Evolutionary conservation across 805 yeast species (phyloP).

Genomic region (Priceomyces carsonii): DNA sequence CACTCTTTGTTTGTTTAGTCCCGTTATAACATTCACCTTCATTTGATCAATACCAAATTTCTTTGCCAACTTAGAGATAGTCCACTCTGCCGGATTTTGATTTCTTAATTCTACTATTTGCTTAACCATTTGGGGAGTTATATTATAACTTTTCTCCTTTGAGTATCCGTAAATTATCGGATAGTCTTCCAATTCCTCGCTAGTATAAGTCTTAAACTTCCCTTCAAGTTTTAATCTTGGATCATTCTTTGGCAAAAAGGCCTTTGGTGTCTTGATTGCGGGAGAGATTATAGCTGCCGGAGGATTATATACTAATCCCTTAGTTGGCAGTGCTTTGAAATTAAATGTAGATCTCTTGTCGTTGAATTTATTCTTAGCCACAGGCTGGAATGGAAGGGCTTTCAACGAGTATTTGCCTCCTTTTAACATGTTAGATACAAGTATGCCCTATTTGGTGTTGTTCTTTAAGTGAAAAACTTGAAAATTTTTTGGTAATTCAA

Average conservation of each 20-base stretch:
- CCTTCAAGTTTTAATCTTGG: slow-evolving; percentile 47
- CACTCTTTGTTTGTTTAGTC: slow-evolving; percentile 38
- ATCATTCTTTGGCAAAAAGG: slow-evolving; percentile 64
- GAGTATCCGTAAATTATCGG: slow-evolving; percentile 42
- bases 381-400: slow-evolving; percentile 33
- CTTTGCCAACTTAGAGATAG: slow-evolving; percentile 60
- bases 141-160: slow-evolving; percentile 48
- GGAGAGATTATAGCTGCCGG: slow-evolving; percentile 49
- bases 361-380: slow-evolving; percentile 59
- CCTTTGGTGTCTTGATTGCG: slow-evolving; percentile 61
- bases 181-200: slow-evolving; percentile 36
- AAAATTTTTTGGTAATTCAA: neutral
- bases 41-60: slow-evolving; percentile 53
- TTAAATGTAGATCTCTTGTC: slow-evolving; percentile 64
- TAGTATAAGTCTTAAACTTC: slow-evolving; percentile 27
- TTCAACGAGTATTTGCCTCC: slow-evolving; percentile 13
- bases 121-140: slow-evolving; percentile 56
- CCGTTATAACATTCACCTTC: slow-evolving; percentile 43
- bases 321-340: slow-evolving; percentile 54
- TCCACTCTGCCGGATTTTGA: slow-evolving; percentile 61
- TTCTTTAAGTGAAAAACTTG: no score
- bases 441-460: no score
- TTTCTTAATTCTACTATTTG: slow-evolving; percentile 59
- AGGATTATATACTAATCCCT: slow-evolving; percentile 65
- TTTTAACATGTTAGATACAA: slow-evolving; percentile 2